These are phyloP conservation scores for Erodium trifolium DNA, from an alignment of 441 rosid genomes.

Conservation along the genomic window DNA sequence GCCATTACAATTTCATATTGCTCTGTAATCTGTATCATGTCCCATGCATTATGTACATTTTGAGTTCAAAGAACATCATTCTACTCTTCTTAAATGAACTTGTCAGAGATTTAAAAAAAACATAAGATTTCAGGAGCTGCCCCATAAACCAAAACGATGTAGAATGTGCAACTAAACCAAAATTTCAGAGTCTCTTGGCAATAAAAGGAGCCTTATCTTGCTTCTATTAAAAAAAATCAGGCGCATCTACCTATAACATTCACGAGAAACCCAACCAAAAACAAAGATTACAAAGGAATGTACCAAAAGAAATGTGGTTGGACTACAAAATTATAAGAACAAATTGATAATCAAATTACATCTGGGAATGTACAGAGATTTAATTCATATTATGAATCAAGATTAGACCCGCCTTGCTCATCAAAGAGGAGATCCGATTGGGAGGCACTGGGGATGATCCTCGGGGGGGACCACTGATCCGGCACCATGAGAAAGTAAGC, in stretches of 20 bases:
- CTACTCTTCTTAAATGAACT: too few species aligned
- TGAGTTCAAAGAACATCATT: too few species aligned
- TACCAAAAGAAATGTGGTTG: too few species aligned
- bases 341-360: slow-evolving; percentile 15
- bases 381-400: slow-evolving; percentile 16
- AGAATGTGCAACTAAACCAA: not conserved
- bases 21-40: too few species aligned
- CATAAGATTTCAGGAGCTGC: too few species aligned
- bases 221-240: slow-evolving; percentile 9
- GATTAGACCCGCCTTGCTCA: slow-evolving; percentile 26
- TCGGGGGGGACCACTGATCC: slow-evolving; percentile 84
- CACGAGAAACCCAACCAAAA: not conserved
- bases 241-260: not conserved
- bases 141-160: not conserved
- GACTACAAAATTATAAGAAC: not conserved
- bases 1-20: too few species aligned
- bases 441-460: slow-evolving; percentile 38
- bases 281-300: not conserved
- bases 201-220: slow-evolving; percentile 5
- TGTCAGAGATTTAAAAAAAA: too few species aligned
- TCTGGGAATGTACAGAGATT: slow-evolving; percentile 20
- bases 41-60: too few species aligned
- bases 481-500: slow-evolving; percentile 94
- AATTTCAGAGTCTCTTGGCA: not conserved
- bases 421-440: slow-evolving; percentile 60